Evolutionary conservation across 148 eudicot genomes (phyloP).

Genomic region (Silene uniflora): DNA sequence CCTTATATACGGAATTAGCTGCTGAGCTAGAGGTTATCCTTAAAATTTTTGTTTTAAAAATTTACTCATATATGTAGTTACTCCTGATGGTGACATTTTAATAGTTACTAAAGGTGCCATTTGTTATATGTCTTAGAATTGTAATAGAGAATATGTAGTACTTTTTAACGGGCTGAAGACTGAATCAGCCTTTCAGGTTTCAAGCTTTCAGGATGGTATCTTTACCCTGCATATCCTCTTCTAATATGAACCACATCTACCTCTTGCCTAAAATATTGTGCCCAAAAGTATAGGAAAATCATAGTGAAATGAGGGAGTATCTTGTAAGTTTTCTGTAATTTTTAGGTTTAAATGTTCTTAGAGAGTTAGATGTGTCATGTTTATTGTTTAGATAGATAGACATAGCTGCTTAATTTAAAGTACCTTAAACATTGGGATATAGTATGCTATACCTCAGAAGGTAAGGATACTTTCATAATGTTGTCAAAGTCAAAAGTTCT

Average conservation of each 20-base stretch:
- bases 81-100: background rate
- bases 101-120: background rate
- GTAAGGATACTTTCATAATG: background rate
- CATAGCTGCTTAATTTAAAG: constrained; percentile 6
- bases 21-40: background rate
- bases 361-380: background rate
- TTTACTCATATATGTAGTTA: background rate
- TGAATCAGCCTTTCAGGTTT: background rate
- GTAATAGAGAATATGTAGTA: background rate
- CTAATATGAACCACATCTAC: too few relatives aligned
- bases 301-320: too few relatives aligned
- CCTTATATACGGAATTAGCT: background rate
- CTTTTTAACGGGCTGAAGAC: background rate
- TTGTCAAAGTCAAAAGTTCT: background rate
- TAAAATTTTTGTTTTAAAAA: background rate
- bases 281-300: too few relatives aligned
- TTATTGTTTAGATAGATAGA: constrained; percentile 3
- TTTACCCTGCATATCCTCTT: too few relatives aligned
- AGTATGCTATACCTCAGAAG: background rate
- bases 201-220: too few relatives aligned
- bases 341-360: background rate
- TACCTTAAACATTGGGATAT: background rate
- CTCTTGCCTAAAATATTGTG: too few relatives aligned
- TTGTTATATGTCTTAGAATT: background rate
- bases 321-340: background rate